Evolutionary conservation across 306 rosid genomes (phyloP).

Genomic region (Quillaja saponaria): DNA sequence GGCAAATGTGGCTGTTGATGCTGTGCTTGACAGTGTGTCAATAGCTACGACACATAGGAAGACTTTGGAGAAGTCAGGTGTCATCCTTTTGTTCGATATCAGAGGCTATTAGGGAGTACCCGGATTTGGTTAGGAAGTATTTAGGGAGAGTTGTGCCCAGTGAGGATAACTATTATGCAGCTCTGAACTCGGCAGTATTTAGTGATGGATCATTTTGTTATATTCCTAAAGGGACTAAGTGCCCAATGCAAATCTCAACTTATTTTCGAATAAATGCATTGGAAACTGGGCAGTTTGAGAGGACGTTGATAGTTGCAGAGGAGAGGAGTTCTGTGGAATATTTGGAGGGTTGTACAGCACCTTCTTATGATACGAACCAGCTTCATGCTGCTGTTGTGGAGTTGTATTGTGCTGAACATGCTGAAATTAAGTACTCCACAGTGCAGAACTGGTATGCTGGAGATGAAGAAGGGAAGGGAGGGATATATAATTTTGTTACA

Average conservation of each 20-base stretch:
- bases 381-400: conserved; percentile 97
- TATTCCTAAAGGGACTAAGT: conserved; percentile 70
- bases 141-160: conserved; percentile 79
- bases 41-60: conserved; percentile 90
- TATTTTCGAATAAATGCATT: conserved; percentile 79
- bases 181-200: conserved; percentile 80
- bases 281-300: conserved; percentile 92
- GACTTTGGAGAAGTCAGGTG: conserved; percentile 73
- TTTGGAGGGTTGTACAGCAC: conserved; percentile 93
- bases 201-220: conserved; percentile 91
- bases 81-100: conserved; percentile 82
- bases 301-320: conserved; percentile 90
- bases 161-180: conserved; percentile 82
- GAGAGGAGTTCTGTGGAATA: conserved; percentile 87
- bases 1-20: conserved; percentile 86
- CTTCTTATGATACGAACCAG: conserved; percentile 86
- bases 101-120: conserved; percentile 81
- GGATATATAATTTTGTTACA: conserved; percentile 78
- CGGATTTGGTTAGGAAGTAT: conserved; percentile 65
- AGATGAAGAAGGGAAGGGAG: conserved; percentile 81
- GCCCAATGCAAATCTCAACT: conserved; percentile 92
- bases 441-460: conserved; percentile 98
- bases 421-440: conserved; percentile 89
- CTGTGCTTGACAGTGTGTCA: conserved; percentile 83
- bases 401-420: conserved; percentile 67